Base-by-base conservation (phyloP, 2,329 filamentous ascomycete genomes). In the Lachnellula occidentalis region DNA sequence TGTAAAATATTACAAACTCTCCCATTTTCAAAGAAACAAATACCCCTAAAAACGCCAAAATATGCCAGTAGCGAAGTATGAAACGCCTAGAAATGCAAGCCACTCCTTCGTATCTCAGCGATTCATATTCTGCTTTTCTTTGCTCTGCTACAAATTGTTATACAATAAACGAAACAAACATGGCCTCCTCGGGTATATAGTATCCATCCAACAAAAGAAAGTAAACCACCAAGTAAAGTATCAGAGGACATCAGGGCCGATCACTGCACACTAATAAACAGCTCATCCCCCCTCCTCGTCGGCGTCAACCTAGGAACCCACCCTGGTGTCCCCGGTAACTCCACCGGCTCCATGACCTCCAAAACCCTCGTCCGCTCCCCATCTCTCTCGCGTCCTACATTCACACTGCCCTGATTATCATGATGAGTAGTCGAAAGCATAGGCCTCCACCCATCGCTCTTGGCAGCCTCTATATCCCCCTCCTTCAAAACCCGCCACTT, bases 241-340 rank as follows among this genome's bases (percentile, higher is more conserved):
- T 9, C n/a, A 37, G 7, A 37, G 36, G 9, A 37, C 12, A 37
- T 5, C 36, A n/a, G 8, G 8, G 27, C 9, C 27, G 7, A 31
- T 67, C 60, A 82, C 57, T 76, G 74, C 58, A 83, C 79, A 60
- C 78, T 78, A 61, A 83, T 64, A 60, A 79, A 85, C 56, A 89
- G 65, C 66, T 88, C 84, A 24, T 85, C 81, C 0, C 86, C 86
- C 48, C 82, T 76, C 57, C 83, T 73, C 54, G 82, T 84, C 2
- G 86, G 86, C 45, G 86, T 89, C 62, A 89, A 64, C 60, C 77
- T 79, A 3, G 85, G 85, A 61, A 83, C 74, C 82, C 83, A 86
- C 1, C 76, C 76, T 0, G 82, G 82, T 37, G 77, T 79, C 36
- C 68, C 69, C 1, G 77, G 76, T 42, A 76, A 63, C 24, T 65